These are phyloP conservation scores for Rusavskia elegans DNA, from an alignment of 495 filamentous ascomycete species.

Conservation along the genomic window DNA sequence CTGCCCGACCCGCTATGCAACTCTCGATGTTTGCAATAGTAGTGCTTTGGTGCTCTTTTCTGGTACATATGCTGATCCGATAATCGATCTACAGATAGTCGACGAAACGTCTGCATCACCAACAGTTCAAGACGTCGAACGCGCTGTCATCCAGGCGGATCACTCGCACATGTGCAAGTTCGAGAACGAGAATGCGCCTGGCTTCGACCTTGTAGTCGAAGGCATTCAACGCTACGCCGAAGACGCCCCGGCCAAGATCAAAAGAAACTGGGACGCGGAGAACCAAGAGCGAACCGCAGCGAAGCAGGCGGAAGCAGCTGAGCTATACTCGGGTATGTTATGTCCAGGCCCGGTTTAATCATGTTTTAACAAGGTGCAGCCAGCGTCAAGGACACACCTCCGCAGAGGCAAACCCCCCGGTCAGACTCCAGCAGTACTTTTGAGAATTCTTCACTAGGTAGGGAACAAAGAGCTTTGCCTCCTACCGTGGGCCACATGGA, in stretches of 20 bases:
- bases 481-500: conserved; percentile 3
- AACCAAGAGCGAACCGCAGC: conserved; percentile 32
- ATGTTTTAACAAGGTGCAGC: conserved; percentile 3
- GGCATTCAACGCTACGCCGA: conserved; percentile 53
- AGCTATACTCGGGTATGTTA: conserved; percentile 18
- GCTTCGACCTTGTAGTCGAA: conserved; percentile 57
- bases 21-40: too few relatives aligned
- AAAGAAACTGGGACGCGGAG: conserved; percentile 48
- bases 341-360: too few relatives aligned
- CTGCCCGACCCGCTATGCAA: too few relatives aligned
- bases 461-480: conserved; percentile 10
- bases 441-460: conserved; percentile 9
- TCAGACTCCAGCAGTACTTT: conserved; percentile 9
- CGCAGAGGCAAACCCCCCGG: conserved; percentile 1
- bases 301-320: conserved; percentile 22
- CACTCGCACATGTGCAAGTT: conserved; percentile 87
- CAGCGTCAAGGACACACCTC: conserved; percentile 3
- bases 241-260: conserved; percentile 40
- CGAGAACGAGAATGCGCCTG: conserved; percentile 51
- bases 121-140: conserved; percentile 54
- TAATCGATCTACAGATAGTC: conserved; percentile 34
- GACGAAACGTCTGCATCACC: conserved; percentile 63
- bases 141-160: conserved; percentile 66
- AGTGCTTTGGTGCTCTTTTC: too few relatives aligned
- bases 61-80: too few relatives aligned